A percentile compares a stretch with the other conserved stretches of the same genome.
phyloP scores from a whole-genome alignment of 2,329 filamentous ascomycete genomes.

The Diaporthe vexans region DNA sequence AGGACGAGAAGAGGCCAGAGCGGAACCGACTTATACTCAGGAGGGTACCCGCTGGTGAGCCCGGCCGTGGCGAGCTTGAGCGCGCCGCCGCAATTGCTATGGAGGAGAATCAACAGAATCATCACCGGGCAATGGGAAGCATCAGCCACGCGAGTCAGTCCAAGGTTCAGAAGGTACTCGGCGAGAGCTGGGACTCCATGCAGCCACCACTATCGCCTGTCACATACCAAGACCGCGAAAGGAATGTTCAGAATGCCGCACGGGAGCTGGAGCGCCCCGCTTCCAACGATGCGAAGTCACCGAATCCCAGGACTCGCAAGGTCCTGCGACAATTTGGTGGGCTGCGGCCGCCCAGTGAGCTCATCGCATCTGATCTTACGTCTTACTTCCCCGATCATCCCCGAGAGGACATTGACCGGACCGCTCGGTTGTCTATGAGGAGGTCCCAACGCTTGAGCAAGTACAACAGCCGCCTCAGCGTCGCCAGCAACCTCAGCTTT shows the following conservation, averaged over 20 bases:
- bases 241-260: slow-evolving; percentile 73
- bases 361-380: slow-evolving; percentile 95
- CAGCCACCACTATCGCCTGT: slow-evolving; percentile 90
- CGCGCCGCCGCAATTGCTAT: slow-evolving; percentile 89
- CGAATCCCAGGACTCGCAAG: slow-evolving; percentile 61
- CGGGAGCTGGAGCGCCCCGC: slow-evolving; percentile 71
- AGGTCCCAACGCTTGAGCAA: slow-evolving; percentile 92
- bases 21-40: slow-evolving; percentile 91
- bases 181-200: slow-evolving; percentile 85
- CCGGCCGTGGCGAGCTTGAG: slow-evolving; percentile 87
- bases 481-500: slow-evolving; percentile 93
- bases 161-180: slow-evolving; percentile 91
- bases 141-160: slow-evolving; percentile 83
- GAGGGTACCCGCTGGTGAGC: slow-evolving; percentile 92
- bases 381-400: slow-evolving; percentile 98
- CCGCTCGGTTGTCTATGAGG: slow-evolving; percentile 91
- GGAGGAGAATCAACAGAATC: slow-evolving; percentile 85
- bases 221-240: slow-evolving; percentile 78
- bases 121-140: slow-evolving; percentile 72
- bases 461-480: slow-evolving; percentile 92
- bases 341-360: slow-evolving; percentile 91
- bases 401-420: slow-evolving; percentile 94
- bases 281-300: slow-evolving; percentile 60
- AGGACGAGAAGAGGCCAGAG: slow-evolving; percentile 86
- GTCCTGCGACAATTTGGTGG: slow-evolving; percentile 88